Base-by-base conservation (phyloP, 148 eudicot genomes). In the Diospyros kaki region DNA sequence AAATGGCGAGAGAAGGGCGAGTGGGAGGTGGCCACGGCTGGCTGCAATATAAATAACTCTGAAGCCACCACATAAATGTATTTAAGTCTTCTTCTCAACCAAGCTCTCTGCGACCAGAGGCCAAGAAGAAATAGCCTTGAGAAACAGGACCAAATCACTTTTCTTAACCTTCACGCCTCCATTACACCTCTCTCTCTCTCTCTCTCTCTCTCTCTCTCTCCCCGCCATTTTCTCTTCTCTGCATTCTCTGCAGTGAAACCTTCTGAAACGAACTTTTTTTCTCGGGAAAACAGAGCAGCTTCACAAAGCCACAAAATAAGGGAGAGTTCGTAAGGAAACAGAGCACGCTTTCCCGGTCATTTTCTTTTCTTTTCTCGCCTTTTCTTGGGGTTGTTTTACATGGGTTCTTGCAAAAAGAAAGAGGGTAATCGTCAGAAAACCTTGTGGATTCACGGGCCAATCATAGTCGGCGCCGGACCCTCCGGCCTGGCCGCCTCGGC, bases 391-490 rank as follows among this genome's bases (percentile, higher is more conserved):
- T 69, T 17, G 15, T 54, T 58, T 17, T 17, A 75, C 65, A 92
- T 92, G 97, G 81, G 82, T 76, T 84, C 79, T 76, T 56, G 77
- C 46, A 77, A 83, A 62, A 59, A 77, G 73, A 81, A 76, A 58
- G 69, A 68, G 56, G 79, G 39, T 56, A 58, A 48, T 51, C 64
- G 59, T 67, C 44, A 48, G 8, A 88, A 84, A 17, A 61, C 73
- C 61, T 17, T 71, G 12, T n/a, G 58, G n/a, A 56, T 84, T 4
- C 70, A 90, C 0, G 98, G 91, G 0, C 93, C 99, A 3, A 93
- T 95, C 68, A 89, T 95, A 9, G 81, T 95, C 2, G 99, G 99
- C 0, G 99, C 98, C 56, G 99, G 99, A 0, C 99, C 99, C 1
- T 95, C 99, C 4, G 99, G 99, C 1, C 76, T 95, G 58, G 99